A percentile compares a stretch with the other conserved stretches of the same genome.
phyloP scores from a whole-genome alignment of 1,139 yeast genomes.

The Saccharomyces hybrid region DNA sequence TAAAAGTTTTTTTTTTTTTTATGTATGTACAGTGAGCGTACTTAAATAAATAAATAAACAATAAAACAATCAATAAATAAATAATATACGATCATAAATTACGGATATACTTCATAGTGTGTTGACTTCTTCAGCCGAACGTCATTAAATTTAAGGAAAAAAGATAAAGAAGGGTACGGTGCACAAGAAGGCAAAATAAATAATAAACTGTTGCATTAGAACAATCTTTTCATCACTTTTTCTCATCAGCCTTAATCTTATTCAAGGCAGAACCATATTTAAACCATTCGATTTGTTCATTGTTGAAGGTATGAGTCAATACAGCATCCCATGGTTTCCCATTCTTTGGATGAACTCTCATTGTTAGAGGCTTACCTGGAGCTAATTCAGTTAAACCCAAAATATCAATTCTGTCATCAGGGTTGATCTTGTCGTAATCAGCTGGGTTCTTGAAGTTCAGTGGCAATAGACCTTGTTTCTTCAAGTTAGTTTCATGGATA shows the following conservation, averaged over 20 bases:
- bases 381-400: slow-evolving; percentile 78
- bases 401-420: slow-evolving; percentile 83
- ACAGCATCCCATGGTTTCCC: slow-evolving; percentile 81
- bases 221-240: too few species aligned
- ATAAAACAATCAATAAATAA: slow-evolving; percentile 1
- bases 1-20: background rate
- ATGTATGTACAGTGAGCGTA: background rate
- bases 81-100: background rate
- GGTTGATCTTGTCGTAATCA: slow-evolving; percentile 91
- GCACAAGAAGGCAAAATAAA: background rate
- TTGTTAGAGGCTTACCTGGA: slow-evolving; percentile 83
- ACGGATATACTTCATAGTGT: background rate
- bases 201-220: too few species aligned
- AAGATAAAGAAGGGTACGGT: too few species aligned
- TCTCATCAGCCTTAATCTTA: slow-evolving; percentile 65
- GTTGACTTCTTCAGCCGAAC: background rate
- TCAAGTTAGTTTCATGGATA: slow-evolving; percentile 89
- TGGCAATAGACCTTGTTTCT: slow-evolving; percentile 97
- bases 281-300: slow-evolving; percentile 98
- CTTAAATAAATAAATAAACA: background rate
- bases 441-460: slow-evolving; percentile 82
- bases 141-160: too few species aligned
- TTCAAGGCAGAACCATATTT: slow-evolving; percentile 98
- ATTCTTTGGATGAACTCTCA: slow-evolving; percentile 85
- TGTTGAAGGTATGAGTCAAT: slow-evolving; percentile 92